phyloP scores from a whole-genome alignment of 345 rosid genomes.

The Citrus cavaleriei region DNA sequence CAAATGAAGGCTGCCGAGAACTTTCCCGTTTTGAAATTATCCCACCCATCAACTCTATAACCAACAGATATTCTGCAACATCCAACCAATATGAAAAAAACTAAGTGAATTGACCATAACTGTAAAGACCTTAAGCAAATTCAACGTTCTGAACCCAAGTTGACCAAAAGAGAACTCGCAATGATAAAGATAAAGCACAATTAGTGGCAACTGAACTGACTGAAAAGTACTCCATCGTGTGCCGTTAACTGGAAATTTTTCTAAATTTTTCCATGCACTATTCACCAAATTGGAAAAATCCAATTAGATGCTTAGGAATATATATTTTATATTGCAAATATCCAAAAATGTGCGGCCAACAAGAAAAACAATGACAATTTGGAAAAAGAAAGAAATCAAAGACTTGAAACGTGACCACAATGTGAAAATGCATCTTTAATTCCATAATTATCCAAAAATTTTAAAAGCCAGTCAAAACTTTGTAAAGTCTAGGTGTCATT shows the following conservation, averaged over 20 bases:
- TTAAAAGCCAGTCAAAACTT: not conserved
- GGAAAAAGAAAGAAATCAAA: not conserved
- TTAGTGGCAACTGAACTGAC: not conserved
- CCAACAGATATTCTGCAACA: slow-evolving; percentile 16
- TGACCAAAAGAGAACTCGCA: not conserved
- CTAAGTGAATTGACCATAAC: not conserved
- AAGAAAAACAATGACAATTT: not conserved
- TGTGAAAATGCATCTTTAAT: not conserved
- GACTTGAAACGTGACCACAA: not conserved
- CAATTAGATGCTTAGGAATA: not conserved
- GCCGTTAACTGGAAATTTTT: not conserved
- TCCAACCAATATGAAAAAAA: slow-evolving; percentile 12
- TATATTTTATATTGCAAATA: not conserved
- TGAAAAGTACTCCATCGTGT: not conserved
- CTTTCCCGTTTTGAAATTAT: slow-evolving; percentile 36
- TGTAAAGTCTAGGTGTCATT: not conserved
- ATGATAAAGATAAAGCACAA: not conserved
- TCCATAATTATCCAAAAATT: not conserved
- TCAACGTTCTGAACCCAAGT: not conserved
- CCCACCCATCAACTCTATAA: slow-evolving; percentile 54
- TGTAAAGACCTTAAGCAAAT: not conserved
- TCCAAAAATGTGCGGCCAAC: not conserved
- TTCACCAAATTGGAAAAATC: not conserved
- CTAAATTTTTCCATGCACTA: not conserved
- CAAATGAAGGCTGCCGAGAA: slow-evolving; percentile 20